phyloP scores from a whole-genome alignment of 2,329 filamentous ascomycete genomes.

The Stachybotrys elegans region DNA sequence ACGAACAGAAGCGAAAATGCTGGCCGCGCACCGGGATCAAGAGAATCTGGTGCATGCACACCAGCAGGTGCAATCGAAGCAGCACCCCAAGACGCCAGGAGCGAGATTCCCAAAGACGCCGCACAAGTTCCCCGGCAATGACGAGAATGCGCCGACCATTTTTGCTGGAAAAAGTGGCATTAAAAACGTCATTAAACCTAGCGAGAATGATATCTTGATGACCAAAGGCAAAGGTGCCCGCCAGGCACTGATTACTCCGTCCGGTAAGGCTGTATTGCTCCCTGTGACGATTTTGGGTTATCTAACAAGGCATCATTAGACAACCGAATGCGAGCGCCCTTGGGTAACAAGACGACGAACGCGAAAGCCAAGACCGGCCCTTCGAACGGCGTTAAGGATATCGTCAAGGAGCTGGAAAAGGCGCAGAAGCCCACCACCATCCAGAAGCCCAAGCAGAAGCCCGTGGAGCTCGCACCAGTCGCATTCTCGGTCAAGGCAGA shows the following conservation, averaged over 20 bases:
- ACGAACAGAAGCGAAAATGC: constrained; percentile 44
- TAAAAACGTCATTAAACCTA: constrained; percentile 52
- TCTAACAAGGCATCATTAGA: constrained; percentile 16
- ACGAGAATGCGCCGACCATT: constrained; percentile 65
- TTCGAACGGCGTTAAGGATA: constrained; percentile 58
- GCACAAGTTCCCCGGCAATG: constrained; percentile 69
- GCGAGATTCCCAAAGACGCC: constrained; percentile 77
- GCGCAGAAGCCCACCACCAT: constrained; percentile 54
- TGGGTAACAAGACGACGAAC: constrained; percentile 96
- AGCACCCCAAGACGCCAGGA: constrained; percentile 77
- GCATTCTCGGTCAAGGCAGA: constrained; percentile 61
- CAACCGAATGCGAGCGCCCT: constrained; percentile 64
- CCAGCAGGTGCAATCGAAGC: constrained; percentile 72
- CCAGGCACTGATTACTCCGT: constrained; percentile 68
- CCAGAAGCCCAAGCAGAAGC: constrained; percentile 54
- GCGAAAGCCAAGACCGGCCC: constrained; percentile 70
- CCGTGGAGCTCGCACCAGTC: constrained; percentile 45
- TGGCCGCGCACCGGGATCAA: constrained; percentile 75
- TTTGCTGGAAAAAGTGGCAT: constrained; percentile 38
- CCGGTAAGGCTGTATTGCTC: constrained; percentile 51
- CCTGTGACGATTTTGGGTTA: background rate
- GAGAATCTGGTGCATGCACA: constrained; percentile 79
- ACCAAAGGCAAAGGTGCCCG: constrained; percentile 42
- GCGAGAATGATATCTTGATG: constrained; percentile 40
- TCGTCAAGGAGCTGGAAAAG: constrained; percentile 56